Evolutionary conservation across 2,329 filamentous ascomycete species (phyloP), one percentile per base, ranked within the genome.

Genomic region (Botrytis hyacinthi): DNA sequence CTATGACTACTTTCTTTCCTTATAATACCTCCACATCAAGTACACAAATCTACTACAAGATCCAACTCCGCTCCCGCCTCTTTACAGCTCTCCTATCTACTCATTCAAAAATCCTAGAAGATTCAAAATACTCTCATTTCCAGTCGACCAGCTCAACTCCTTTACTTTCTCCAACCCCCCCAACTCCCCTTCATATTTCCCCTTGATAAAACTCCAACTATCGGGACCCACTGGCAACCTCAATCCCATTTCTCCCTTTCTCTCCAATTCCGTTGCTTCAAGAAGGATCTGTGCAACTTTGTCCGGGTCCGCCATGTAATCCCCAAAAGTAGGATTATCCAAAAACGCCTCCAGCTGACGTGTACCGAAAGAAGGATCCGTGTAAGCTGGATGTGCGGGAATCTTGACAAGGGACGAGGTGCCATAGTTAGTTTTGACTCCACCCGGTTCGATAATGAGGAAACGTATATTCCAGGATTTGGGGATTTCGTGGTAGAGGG

Each of bases 371-470:
- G 81, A 80, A 3, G 75, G 68, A 4, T 76, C 76, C 20, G 57
- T 29, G n/a, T 78, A 78, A 4, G 76, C 77, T 26, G 74, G 76
- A 67, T 78, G 76, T 20, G 63, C 66, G 4, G 67, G 67, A 14
- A 32, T 29, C 59, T 46, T 20, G 51, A 72, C 29, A n/a, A 40
- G 29, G 18, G 60, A 37, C 14, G 66, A 22, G 3, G 35, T 60
- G 5, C 63, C 59, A 65, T 75, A 84, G 32, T 83, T 81, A 0
- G 83, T 84, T 68, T 78, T 80, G 42, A 84, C 82, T 12, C 80
- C 82, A n/a, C 82, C 82, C 0, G 83, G 83, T 72, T 84, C 82
- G 4, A 83, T 71, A 0, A 83, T 81, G 0, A 80, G 81, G 0
- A 84, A 77, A 44, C 81, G 82, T 75, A 85, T 83, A 0, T 83